These are phyloP conservation scores for Phytopythium helicoides DNA, from an alignment of 352 stramenopile species.

Conservation along the genomic window DNA sequence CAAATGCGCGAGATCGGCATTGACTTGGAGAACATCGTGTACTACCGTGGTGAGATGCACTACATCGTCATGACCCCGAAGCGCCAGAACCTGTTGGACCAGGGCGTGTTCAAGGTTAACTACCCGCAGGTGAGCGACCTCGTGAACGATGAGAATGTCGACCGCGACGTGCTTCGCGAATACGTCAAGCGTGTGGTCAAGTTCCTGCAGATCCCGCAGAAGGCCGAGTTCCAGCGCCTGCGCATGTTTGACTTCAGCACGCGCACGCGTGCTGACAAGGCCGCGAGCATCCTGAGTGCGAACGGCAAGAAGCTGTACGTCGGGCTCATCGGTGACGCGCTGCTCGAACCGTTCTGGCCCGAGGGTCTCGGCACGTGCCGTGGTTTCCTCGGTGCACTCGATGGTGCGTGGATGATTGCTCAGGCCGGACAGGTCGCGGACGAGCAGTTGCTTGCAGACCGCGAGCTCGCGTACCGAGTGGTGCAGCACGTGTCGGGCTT, in stretches of 20 bases:
- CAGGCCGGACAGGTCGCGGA: conserved; percentile 70
- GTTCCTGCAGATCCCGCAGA: conserved; percentile 73
- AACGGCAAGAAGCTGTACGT: conserved; percentile 79
- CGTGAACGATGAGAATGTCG: conserved; percentile 66
- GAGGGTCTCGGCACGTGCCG: conserved; percentile 80
- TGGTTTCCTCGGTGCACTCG: conserved; percentile 76
- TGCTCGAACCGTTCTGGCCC: conserved; percentile 87
- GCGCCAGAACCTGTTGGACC: conserved; percentile 69
- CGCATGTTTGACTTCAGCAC: conserved; percentile 85
- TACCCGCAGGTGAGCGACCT: conserved; percentile 60
- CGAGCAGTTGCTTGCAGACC: conserved; percentile 68
- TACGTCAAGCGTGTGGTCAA: conserved; percentile 69
- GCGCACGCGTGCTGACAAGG: conserved; percentile 71
- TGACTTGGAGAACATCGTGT: conserved; percentile 84
- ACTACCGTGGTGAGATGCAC: conserved; percentile 85
- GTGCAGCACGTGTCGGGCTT: conserved; percentile 76
- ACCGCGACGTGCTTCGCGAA: conserved; percentile 47
- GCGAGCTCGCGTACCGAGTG: conserved; percentile 74
- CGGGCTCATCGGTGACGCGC: conserved; percentile 69
- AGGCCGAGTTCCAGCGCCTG: conserved; percentile 61
- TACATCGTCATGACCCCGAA: conserved; percentile 87
- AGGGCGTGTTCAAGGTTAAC: conserved; percentile 70
- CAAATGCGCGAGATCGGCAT: conserved; percentile 72
- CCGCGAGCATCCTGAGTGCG: conserved; percentile 59
- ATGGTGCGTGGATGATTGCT: conserved; percentile 75